phyloP scores from a whole-genome alignment of 2,329 filamentous ascomycete species.

The Simplicillium aogashimaense region DNA sequence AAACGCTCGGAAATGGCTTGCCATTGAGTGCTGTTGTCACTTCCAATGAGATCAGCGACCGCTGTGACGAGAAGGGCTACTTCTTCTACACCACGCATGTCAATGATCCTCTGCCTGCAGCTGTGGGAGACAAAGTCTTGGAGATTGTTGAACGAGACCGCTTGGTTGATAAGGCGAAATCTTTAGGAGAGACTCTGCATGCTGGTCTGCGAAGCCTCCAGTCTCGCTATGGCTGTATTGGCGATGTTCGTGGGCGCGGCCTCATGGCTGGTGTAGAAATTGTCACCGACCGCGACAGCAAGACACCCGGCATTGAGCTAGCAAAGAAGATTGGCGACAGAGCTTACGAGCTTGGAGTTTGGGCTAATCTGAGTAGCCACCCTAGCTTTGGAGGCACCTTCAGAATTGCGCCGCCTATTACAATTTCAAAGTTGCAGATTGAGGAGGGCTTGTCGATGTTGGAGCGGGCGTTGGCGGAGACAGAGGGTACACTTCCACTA shows the following conservation, averaged over 20 bases:
- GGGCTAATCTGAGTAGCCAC: slow-evolving; percentile 45
- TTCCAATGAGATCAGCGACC: slow-evolving; percentile 38
- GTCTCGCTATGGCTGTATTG: slow-evolving; percentile 48
- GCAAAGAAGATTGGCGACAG: slow-evolving; percentile 34
- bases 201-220: slow-evolving; percentile 34
- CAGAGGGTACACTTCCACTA: slow-evolving; percentile 18
- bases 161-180: slow-evolving; percentile 33
- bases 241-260: slow-evolving; percentile 49
- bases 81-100: slow-evolving; percentile 52
- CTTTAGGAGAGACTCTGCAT: slow-evolving; percentile 34
- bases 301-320: slow-evolving; percentile 34
- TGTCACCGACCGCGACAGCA: slow-evolving; percentile 37
- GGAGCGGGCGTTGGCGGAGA: slow-evolving; percentile 40
- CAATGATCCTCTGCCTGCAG: slow-evolving; percentile 51
- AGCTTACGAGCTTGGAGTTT: slow-evolving; percentile 42
- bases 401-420: slow-evolving; percentile 50
- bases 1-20: slow-evolving; percentile 51
- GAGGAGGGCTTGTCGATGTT: slow-evolving; percentile 42
- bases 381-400: slow-evolving; percentile 47
- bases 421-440: slow-evolving; percentile 39
- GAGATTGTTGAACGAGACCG: slow-evolving; percentile 49
- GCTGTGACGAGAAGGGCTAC: slow-evolving; percentile 37
- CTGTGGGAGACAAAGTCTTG: slow-evolving; percentile 51
- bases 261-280: slow-evolving; percentile 51
- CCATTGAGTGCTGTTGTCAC: slow-evolving; percentile 49